These are phyloP conservation scores for Kondoa subrosea DNA, from an alignment of 768 basidiomycete genomes.

Conservation along the genomic window DNA sequence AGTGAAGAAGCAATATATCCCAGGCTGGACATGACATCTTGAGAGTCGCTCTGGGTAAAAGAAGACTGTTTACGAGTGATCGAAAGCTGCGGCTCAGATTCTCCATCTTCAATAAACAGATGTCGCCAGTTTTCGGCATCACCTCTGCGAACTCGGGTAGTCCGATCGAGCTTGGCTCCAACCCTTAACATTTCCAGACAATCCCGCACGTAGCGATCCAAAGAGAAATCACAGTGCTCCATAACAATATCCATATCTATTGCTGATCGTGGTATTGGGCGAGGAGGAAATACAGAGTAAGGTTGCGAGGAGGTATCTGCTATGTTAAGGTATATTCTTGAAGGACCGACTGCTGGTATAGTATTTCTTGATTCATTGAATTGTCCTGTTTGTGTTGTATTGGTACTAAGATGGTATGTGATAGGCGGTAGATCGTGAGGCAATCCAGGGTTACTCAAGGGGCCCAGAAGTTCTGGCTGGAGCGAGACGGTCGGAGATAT, in stretches of 20 bases:
- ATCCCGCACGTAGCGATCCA: slow-evolving; percentile 83
- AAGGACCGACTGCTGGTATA: slow-evolving; percentile 36
- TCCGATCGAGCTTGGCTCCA: slow-evolving; percentile 73
- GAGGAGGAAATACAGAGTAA: slow-evolving; percentile 64
- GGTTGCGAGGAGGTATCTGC: slow-evolving; percentile 36
- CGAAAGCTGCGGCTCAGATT: slow-evolving; percentile 29
- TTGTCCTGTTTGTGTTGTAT: slow-evolving; percentile 32
- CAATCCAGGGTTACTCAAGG: slow-evolving; percentile 56
- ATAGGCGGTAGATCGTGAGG: slow-evolving; percentile 32
- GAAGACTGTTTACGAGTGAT: no score
- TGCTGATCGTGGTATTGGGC: slow-evolving; percentile 67
- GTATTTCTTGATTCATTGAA: slow-evolving; percentile 10
- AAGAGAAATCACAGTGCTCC: slow-evolving; percentile 81
- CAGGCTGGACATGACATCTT: slow-evolving; percentile 15
- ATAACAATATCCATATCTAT: slow-evolving; percentile 79
- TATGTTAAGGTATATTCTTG: slow-evolving; percentile 33
- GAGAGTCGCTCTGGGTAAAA: slow-evolving; percentile 10
- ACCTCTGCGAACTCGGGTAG: slow-evolving; percentile 53
- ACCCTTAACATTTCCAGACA: slow-evolving; percentile 87
- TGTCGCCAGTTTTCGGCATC: slow-evolving; percentile 73
- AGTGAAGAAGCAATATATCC: slow-evolving; percentile 6
- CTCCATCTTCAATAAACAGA: slow-evolving; percentile 54
- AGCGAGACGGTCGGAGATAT: slow-evolving; percentile 36
- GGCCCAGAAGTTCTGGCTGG: slow-evolving; percentile 4
- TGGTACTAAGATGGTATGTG: slow-evolving; percentile 27